phyloP scores from a whole-genome alignment of 2,329 filamentous ascomycete genomes.

The Cryoendolithus antarcticus region DNA sequence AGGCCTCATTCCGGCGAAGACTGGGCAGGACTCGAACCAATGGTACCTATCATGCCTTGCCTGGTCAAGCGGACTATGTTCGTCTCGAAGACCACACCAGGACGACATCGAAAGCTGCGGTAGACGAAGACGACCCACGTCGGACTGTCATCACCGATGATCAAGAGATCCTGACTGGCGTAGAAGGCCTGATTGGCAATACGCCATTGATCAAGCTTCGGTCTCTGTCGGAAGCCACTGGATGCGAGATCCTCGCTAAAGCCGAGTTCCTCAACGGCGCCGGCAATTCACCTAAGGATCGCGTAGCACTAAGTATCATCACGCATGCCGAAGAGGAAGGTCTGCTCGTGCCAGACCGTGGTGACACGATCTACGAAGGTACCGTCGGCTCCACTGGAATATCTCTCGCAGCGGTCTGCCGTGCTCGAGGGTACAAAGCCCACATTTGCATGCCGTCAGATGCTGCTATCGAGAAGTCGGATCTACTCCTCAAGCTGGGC shows the following conservation, averaged over 20 bases:
- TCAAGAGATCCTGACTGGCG: conserved; percentile 54
- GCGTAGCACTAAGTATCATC: conserved; percentile 87
- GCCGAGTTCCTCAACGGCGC: conserved; percentile 94
- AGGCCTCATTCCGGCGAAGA: conserved; percentile 46
- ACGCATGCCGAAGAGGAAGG: conserved; percentile 64
- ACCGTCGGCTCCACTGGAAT: conserved; percentile 96
- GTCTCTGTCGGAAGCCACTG: conserved; percentile 74
- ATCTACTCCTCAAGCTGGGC: conserved; percentile 77
- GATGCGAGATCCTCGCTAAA: conserved; percentile 82
- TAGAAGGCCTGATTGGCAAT: conserved; percentile 86
- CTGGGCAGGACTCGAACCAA: conserved; percentile 14
- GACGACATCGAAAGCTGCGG: conserved; percentile 1
- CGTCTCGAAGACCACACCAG: conserved; percentile 27
- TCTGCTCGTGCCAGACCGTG: conserved; percentile 62
- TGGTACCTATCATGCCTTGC: conserved; percentile 13
- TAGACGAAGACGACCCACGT: conserved; percentile 4
- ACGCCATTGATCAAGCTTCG: conserved; percentile 81
- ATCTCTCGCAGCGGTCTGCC: conserved; percentile 76
- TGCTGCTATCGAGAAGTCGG: conserved; percentile 76
- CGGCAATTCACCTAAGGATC: conserved; percentile 86
- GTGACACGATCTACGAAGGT: conserved; percentile 94
- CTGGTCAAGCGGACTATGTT: conserved; percentile 17
- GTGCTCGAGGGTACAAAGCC: conserved; percentile 78
- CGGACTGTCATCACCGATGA: conserved; percentile 8
- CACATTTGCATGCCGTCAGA: conserved; percentile 98